Conservation (phyloP, 257 asterid genomes). For the Solanum stenotomum region DNA sequence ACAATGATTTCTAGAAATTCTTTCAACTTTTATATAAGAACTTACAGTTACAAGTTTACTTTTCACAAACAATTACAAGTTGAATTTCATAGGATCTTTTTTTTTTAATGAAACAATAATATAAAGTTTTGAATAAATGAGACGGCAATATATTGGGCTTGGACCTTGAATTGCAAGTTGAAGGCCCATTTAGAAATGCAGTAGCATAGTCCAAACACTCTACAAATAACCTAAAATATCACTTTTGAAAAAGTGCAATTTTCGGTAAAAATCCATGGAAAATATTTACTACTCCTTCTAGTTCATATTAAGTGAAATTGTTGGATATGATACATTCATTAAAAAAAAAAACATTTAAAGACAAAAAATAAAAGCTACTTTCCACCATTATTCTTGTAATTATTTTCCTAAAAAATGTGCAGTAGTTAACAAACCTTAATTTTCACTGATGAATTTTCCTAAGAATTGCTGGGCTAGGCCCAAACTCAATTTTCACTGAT, state of each 20-base stretch:
- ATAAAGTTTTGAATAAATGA: background rate
- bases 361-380: too few species aligned
- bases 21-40: background rate
- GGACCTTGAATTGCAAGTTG: background rate
- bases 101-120: background rate
- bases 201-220: background rate
- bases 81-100: background rate
- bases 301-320: too few species aligned
- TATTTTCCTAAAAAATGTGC: too few species aligned
- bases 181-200: background rate
- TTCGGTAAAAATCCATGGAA: background rate
- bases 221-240: too few species aligned
- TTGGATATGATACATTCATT: background rate
- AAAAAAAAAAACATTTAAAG: too few species aligned
- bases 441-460: background rate
- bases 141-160: background rate
- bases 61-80: background rate
- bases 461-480: background rate
- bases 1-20: background rate
- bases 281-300: too few species aligned
- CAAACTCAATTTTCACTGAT: background rate
- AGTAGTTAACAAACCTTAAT: background rate
- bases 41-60: background rate
- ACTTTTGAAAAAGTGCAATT: background rate
- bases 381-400: too few species aligned